Evolutionary conservation across 208 protist genomes (phyloP).

Genomic region (Wallacemonas sp.): DNA sequence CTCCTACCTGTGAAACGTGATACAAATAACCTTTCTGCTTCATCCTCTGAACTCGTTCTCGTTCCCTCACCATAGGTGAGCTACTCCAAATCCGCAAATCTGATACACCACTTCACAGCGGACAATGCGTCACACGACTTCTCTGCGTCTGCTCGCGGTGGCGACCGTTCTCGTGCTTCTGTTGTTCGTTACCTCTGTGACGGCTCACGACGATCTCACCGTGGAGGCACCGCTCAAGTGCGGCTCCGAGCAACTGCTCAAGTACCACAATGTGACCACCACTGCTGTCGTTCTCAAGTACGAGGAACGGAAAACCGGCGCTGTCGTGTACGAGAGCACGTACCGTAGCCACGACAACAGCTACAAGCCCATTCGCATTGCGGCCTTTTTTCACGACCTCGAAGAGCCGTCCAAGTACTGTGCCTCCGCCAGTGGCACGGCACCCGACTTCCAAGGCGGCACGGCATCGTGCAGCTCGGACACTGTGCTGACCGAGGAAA

Average conservation of each 20-base stretch:
- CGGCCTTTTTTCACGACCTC: constrained; percentile 38
- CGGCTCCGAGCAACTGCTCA: neutral
- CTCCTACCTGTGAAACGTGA: too few species aligned
- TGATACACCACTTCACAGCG: neutral
- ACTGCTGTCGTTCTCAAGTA: neutral
- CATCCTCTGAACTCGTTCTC: too few species aligned
- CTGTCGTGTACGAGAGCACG: neutral
- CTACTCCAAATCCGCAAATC: too few species aligned
- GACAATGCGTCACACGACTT: neutral
- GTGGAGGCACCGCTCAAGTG: neutral
- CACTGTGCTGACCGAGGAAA: constrained; percentile 40
- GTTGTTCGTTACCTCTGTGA: too few species aligned
- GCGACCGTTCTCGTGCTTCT: neutral
- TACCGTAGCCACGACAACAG: neutral
- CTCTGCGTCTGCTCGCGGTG: neutral
- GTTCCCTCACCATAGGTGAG: too few species aligned
- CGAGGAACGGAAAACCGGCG: neutral
- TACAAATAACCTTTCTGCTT: too few species aligned
- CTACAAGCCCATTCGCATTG: constrained; percentile 48
- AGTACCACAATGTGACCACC: neutral
- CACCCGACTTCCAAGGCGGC: constrained; percentile 22
- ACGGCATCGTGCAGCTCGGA: constrained; percentile 17
- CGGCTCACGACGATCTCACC: too few species aligned
- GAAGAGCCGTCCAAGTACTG: constrained; percentile 42
- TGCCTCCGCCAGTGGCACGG: constrained; percentile 17